Evolutionary conservation across 2,329 filamentous ascomycete genomes (phyloP).

Genomic region (Tolypocladium paradoxum): DNA sequence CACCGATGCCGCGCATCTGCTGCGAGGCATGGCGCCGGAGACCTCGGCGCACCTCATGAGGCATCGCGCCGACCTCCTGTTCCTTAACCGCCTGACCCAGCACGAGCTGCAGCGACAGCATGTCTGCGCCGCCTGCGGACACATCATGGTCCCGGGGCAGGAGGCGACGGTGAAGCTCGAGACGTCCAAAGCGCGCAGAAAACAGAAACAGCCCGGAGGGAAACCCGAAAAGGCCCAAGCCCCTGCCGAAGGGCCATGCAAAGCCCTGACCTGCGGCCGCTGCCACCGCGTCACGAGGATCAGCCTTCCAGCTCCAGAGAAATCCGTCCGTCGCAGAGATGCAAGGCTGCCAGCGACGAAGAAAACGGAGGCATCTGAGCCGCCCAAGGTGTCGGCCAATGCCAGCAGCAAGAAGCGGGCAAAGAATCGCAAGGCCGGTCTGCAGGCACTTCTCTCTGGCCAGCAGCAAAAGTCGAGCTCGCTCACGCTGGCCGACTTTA

Average conservation of each 20-base stretch:
- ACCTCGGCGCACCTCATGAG: conserved; percentile 51
- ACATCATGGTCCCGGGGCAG: conserved; percentile 45
- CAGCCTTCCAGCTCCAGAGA: conserved; percentile 26
- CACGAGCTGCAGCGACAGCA: conserved; percentile 42
- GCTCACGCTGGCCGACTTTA: conserved; percentile 46
- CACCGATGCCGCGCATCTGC: conserved; percentile 48
- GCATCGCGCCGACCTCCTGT: conserved; percentile 37
- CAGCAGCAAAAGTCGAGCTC: conserved; percentile 34
- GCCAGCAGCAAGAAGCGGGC: conserved; percentile 55
- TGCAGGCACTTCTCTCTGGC: conserved; percentile 51
- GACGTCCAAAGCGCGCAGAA: conserved; percentile 5
- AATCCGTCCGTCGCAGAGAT: conserved; percentile 13
- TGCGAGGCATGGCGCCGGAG: conserved; percentile 40
- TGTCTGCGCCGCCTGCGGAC: conserved; percentile 49
- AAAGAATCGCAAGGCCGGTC: conserved; percentile 52
- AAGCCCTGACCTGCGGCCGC: conserved; percentile 28
- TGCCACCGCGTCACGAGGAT: conserved; percentile 34
- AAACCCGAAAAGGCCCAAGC: neutral
- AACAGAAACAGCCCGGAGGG: neutral
- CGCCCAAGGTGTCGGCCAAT: conserved; percentile 29
- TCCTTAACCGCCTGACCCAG: conserved; percentile 30
- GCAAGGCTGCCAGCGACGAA: conserved; percentile 10
- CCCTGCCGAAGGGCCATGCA: conserved; percentile 5
- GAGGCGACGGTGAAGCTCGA: conserved; percentile 29
- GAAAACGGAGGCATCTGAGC: conserved; percentile 2